These are phyloP conservation scores for Beta macrorhiza DNA, from an alignment of 179 eudicot genomes.

Conservation along the genomic window DNA sequence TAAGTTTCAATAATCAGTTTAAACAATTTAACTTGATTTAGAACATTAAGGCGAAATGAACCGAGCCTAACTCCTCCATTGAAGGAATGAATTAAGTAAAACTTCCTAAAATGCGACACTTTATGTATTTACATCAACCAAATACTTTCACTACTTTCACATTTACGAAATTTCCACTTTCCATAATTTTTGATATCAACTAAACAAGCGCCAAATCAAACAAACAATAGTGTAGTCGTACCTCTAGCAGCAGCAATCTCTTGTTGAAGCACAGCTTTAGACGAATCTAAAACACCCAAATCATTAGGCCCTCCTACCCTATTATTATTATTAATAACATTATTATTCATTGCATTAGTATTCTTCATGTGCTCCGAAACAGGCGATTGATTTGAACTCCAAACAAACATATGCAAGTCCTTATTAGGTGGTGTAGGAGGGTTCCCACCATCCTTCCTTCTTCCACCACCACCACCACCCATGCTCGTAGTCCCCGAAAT, in stretches of 20 bases:
- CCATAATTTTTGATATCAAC: too few relatives aligned
- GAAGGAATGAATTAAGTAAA: too few relatives aligned
- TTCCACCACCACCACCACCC: conserved; percentile 22
- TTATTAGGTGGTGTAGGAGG: conserved; percentile 52
- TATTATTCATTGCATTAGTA: conserved; percentile 39
- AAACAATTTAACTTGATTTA: too few relatives aligned
- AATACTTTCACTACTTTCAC: too few relatives aligned
- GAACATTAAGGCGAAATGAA: too few relatives aligned
- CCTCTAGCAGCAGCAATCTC: conserved; percentile 74
- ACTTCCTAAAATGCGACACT: too few relatives aligned
- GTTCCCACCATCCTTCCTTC: conserved; percentile 41
- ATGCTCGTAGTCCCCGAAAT: conserved; percentile 33
- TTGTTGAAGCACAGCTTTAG: conserved; percentile 70
- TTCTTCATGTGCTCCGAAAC: conserved; percentile 66
- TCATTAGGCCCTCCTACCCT: conserved; percentile 25
- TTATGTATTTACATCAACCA: too few relatives aligned
- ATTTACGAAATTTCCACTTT: too few relatives aligned
- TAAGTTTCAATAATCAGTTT: too few relatives aligned
- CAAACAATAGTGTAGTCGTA: conserved; percentile 7
- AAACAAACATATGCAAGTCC: conserved; percentile 90
- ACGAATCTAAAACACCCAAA: conserved; percentile 48
- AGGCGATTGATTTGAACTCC: conserved; percentile 95
- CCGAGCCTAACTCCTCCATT: too few relatives aligned
- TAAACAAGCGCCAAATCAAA: too few relatives aligned
- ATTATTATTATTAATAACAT: not conserved